phyloP scores from a whole-genome alignment of 1,284 basidiomycete species.

The Austroboletus niveus region DNA sequence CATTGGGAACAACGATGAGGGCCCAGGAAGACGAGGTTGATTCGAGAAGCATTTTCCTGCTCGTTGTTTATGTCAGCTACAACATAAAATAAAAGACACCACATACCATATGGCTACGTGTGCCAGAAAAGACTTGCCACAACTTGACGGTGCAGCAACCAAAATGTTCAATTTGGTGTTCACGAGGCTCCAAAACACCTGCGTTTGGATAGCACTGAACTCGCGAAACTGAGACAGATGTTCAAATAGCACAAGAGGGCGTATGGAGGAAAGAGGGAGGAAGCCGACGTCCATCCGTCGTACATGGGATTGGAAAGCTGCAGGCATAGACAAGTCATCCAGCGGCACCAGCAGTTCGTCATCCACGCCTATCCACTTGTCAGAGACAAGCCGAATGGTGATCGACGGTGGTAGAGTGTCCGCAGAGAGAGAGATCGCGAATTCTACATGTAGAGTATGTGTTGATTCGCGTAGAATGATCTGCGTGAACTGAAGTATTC shows the following conservation, averaged over 20 bases:
- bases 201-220: constrained; percentile 89
- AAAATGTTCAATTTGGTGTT: constrained; percentile 73
- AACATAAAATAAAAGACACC: neutral
- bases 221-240: constrained; percentile 49
- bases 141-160: constrained; percentile 79
- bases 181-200: constrained; percentile 82
- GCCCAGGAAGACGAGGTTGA: constrained; percentile 44
- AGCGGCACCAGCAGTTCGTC: constrained; percentile 67
- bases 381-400: constrained; percentile 80
- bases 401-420: constrained; percentile 58
- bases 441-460: constrained; percentile 63
- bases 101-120: constrained; percentile 71
- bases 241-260: constrained; percentile 45
- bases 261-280: constrained; percentile 57
- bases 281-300: constrained; percentile 82
- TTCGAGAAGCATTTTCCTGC: constrained; percentile 50
- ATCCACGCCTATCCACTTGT: constrained; percentile 94
- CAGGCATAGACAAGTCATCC: constrained; percentile 76
- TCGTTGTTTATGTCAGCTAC: constrained; percentile 10
- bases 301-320: constrained; percentile 59
- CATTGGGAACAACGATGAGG: constrained; percentile 56
- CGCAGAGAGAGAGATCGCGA: constrained; percentile 73
- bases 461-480: constrained; percentile 72
- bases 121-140: constrained; percentile 80
- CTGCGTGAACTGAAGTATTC: constrained; percentile 83